phyloP scores from a whole-genome alignment of 257 asterid species.

The Fraxinus americana region DNA sequence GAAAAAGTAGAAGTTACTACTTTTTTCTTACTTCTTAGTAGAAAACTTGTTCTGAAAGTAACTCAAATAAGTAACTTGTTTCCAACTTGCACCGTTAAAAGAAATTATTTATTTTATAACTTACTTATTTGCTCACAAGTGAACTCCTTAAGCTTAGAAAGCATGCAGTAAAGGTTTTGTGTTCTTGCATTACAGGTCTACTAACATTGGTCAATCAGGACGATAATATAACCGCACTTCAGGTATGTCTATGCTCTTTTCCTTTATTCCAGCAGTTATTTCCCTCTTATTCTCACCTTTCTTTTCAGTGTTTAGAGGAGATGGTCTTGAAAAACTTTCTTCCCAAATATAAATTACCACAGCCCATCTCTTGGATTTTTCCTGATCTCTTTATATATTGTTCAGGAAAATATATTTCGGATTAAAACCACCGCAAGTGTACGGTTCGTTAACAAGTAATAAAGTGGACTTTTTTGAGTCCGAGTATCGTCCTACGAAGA shows the following conservation, averaged over 20 bases:
- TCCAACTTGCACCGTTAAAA: background rate
- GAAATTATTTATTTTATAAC: too few species aligned
- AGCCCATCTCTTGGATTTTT: background rate
- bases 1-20: background rate
- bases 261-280: background rate
- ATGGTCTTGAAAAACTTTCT: background rate
- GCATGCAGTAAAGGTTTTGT: background rate
- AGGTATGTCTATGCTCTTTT: constrained; percentile 38
- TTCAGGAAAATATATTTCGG: too few species aligned
- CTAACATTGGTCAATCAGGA: constrained; percentile 94
- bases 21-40: too few species aligned
- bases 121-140: too few species aligned
- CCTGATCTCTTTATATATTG: background rate
- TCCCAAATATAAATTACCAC: background rate
- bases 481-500: too few species aligned
- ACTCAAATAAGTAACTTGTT: background rate
- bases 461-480: too few species aligned
- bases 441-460: too few species aligned
- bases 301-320: background rate
- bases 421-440: too few species aligned
- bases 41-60: background rate
- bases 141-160: background rate
- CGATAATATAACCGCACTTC: constrained; percentile 78
- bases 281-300: background rate
- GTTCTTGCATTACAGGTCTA: constrained; percentile 50